Base-by-base conservation (phyloP, 2,329 filamentous ascomycete species). In the Lizonia empirigonia region DNA sequence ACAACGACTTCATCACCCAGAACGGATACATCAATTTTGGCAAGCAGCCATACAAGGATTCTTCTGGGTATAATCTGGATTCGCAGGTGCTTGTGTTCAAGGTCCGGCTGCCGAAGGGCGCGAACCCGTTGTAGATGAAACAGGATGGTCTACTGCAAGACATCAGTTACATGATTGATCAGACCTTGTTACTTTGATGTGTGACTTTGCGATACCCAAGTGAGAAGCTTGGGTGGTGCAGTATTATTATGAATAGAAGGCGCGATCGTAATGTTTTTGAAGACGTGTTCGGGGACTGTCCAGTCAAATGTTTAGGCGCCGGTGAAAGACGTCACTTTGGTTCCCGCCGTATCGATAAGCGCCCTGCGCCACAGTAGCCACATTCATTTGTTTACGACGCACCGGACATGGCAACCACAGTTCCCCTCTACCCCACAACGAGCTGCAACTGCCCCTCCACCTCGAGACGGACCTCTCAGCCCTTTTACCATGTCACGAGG, bases 1-100 rank as follows among this genome's bases (percentile, higher is more conserved):
- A 90, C 62, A 89, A 91, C 64, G 87, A 91, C 68, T 90, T 90
- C 60, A 85, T 90, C 49, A 90, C 87, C 0, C 86, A 90, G 68
- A 77, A 90, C 68, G 85, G 82, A 1, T 78, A 76, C 53, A 74
- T 86, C 69, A 82, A 88, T 58, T 78, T 76, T 52, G 86, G 86
- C 5, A 73, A 77, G 48, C 77, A 82, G 30, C 67, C 69, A 7
- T 89, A 85, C 59, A 69, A 74, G 2, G 86, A 89, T 62, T 73
- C 65, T 4, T 82, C 79, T 22, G 85, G 84, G 0, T 84, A 76
- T 58, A 78, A 80, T 52, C 64, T 88, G 29, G 80, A 86, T 54
- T 86, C 78, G 49, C 86, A 89, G 71, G 82, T 80, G 6, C 67
- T 88, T 62, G 82, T 86, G 3, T 88, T 88, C 72, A 81, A 80